Base-by-base conservation (phyloP, 306 rosid genomes). In the Oxytropis ochrocephala region DNA sequence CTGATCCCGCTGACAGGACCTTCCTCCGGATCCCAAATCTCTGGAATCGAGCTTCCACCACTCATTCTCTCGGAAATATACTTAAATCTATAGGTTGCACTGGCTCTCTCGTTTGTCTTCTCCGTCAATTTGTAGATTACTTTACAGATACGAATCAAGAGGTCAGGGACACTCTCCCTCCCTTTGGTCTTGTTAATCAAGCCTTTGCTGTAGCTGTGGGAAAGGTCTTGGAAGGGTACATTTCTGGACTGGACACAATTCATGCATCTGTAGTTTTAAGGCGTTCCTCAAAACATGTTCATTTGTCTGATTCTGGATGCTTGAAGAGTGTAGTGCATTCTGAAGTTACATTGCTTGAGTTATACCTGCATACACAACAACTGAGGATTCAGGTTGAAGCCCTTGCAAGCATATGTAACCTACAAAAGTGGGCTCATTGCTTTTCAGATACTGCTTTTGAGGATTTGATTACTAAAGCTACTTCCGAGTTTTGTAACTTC, bases 151-250 rank as follows among this genome's bases (percentile, higher is more conserved):
- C 66, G 70, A 70, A 70, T 72, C 73, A 69, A 2, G 82, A 46
- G n/a, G 73, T 21, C 56, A 54, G 69, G 75, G 4, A 5, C 56
- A 29, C 56, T 50, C 8, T 8, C 39, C 82, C 80, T 59, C 86
- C 84, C 5, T 78, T 57, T 53, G 82, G 84, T 75, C 92, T 94
- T 63, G 96, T 88, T 39, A 94, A 91, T 75, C 99, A 94, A 74
- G 99, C 97, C 32, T 94, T 90, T 48, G 85, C 91, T 27, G 97
- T 91, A 70, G 89, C 96, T 11, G 87, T 91, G 75, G 88, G 91
- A 54, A 91, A 91, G 74, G 82, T 94, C 74, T 70, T 94, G 69
- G 89, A 94, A 80, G 96, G 95, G 3, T 91, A 85, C 80, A 70
- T 83, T 17, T 75, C 82, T 74, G 87, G 87, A 0, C 46, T 94